Evolutionary conservation across 2,329 filamentous ascomycete species (phyloP).

Genomic region (Sporothrix pseudoabietina): DNA sequence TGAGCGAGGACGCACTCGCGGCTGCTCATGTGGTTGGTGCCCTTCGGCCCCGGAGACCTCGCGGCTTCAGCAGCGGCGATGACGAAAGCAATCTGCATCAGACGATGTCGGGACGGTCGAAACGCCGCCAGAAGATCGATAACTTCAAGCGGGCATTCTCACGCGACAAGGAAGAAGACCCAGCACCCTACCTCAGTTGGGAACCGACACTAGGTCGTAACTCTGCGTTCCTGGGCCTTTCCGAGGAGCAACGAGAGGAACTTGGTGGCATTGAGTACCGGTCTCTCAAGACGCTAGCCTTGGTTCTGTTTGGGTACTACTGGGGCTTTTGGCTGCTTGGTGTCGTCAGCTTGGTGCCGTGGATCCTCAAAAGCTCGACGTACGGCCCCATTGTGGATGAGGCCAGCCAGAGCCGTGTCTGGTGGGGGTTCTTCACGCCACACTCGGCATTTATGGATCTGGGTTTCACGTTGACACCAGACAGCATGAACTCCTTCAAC

Average conservation of each 20-base stretch:
- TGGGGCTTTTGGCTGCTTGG: slow-evolving; percentile 80
- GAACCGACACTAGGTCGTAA: slow-evolving; percentile 91
- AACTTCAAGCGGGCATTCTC: slow-evolving; percentile 61
- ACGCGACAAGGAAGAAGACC: slow-evolving; percentile 55
- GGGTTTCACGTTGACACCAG: slow-evolving; percentile 87
- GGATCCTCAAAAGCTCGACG: slow-evolving; percentile 66
- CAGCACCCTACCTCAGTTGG: slow-evolving; percentile 89
- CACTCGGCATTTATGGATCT: slow-evolving; percentile 91
- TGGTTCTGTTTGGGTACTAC: slow-evolving; percentile 79
- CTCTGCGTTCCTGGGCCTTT: slow-evolving; percentile 67
- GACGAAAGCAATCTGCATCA: slow-evolving; percentile 34
- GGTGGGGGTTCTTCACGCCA: slow-evolving; percentile 92
- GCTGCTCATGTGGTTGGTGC: slow-evolving; percentile 45
- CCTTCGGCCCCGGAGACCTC: slow-evolving; percentile 44
- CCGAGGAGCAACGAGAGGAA: slow-evolving; percentile 90
- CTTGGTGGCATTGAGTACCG: slow-evolving; percentile 96
- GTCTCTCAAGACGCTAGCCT: slow-evolving; percentile 79
- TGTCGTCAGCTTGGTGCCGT: slow-evolving; percentile 72
- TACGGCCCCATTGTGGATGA: slow-evolving; percentile 68
- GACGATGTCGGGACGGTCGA: slow-evolving; percentile 35
- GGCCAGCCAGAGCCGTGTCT: slow-evolving; percentile 66
- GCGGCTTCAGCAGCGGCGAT: background rate
- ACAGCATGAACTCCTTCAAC: slow-evolving; percentile 92
- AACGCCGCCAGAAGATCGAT: slow-evolving; percentile 55
- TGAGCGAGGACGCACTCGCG: slow-evolving; percentile 49